A percentile compares a stretch with the other conserved stretches of the same genome.
These are phyloP conservation scores for Eucalyptus dawsonii DNA, from an alignment of 345 rosid species.

Conservation along the genomic window DNA sequence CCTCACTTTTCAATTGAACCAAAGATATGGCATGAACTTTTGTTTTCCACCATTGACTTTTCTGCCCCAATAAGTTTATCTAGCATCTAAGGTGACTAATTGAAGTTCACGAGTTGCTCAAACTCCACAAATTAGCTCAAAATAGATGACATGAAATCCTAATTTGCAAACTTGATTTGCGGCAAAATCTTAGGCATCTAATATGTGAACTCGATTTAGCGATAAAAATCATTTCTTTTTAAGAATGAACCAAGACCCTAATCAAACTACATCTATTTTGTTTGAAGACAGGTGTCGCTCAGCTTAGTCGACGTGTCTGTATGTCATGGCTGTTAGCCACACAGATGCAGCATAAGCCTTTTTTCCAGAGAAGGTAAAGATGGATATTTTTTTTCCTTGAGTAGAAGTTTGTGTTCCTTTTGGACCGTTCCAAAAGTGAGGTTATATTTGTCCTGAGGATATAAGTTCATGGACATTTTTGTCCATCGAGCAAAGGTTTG, in stretches of 20 bases:
- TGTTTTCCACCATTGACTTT: not conserved
- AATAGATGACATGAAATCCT: not conserved
- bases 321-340: not conserved
- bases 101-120: not conserved
- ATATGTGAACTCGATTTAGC: not conserved
- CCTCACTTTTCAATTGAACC: not conserved
- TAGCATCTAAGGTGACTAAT: not conserved
- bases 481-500: not conserved
- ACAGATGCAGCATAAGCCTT: not conserved
- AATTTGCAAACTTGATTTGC: not conserved
- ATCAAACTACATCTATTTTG: not conserved
- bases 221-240: not conserved
- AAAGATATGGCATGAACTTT: not conserved
- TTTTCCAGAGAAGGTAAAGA: not conserved
- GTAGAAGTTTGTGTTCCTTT: not conserved
- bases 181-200: not conserved
- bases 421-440: not conserved
- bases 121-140: not conserved
- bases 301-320: not conserved
- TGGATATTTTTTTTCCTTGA: not conserved
- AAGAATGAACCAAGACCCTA: not conserved
- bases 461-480: not conserved
- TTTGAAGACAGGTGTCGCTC: fast-evolving
- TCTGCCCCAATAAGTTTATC: not conserved
- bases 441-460: not conserved